Conservation (phyloP, 2,329 filamentous ascomycete genomes). For the Colletotrichum spinosum region DNA sequence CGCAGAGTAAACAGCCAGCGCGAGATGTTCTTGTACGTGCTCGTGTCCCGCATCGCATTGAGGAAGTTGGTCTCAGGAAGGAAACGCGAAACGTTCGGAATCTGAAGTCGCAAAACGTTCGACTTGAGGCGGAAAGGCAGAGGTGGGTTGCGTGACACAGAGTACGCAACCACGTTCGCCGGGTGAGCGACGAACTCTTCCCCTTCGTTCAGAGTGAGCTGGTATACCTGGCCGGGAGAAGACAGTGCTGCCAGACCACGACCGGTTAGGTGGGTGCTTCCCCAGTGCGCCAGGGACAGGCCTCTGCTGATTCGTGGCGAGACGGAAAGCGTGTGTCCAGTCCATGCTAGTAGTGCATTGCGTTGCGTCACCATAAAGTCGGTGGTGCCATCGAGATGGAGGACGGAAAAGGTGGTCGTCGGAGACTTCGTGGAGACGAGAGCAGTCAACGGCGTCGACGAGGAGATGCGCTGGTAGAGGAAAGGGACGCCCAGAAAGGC, state of each 20-base stretch:
- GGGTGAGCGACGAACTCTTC: conserved; percentile 95
- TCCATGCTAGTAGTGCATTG: conserved; percentile 94
- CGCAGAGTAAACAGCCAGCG: conserved; percentile 75
- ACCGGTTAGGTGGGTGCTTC: conserved; percentile 88
- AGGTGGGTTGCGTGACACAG: conserved; percentile 78
- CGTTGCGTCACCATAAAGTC: conserved; percentile 96
- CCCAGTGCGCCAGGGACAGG: conserved; percentile 89
- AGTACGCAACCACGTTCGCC: conserved; percentile 91
- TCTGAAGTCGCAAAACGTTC: conserved; percentile 78
- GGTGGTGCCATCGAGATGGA: conserved; percentile 91
- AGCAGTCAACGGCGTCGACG: conserved; percentile 87
- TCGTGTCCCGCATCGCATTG: conserved; percentile 76
- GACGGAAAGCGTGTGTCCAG: conserved; percentile 84
- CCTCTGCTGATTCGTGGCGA: conserved; percentile 80
- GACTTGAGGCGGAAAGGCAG: conserved; percentile 89
- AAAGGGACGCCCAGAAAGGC: conserved; percentile 89
- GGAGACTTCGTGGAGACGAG: conserved; percentile 90
- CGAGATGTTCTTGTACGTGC: conserved; percentile 77
- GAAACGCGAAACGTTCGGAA: conserved; percentile 76
- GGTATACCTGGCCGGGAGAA: conserved; percentile 90
- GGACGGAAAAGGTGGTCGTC: conserved; percentile 85
- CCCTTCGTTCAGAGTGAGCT: conserved; percentile 81
- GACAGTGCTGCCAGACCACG: conserved; percentile 87
- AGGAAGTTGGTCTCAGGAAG: conserved; percentile 81
- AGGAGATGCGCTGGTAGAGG: conserved; percentile 91